Base-by-base conservation (phyloP, 108 stramenopile species). In the Bacterosira constricta region DNA sequence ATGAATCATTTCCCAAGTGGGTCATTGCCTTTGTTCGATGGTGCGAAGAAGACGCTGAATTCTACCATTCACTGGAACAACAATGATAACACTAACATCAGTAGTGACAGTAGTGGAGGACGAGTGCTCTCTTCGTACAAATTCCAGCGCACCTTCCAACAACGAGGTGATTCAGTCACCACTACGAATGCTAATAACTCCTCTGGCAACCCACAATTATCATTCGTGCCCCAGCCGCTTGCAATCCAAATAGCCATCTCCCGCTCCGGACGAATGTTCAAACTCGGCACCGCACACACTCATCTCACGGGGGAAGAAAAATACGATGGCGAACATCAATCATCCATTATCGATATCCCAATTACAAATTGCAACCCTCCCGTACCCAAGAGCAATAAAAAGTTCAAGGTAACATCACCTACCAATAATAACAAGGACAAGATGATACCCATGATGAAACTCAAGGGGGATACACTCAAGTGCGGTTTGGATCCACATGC, bases 401-500 rank as follows among this genome's bases (percentile, higher is more conserved):
- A 23, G 20, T 21, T 50, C 49, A 50, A 23, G 49, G 12, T 15
- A 4, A 4, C 4, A 15, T 15, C 29, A 6, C 15, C 5, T 5
- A 53, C 27, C 6, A 53, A 54, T 13, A 34, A 6, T 13, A n/a
- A 1, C 32, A 6, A 18, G 27, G 34, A 35, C 26, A 23, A 42
- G 41, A n/a, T n/a, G n/a, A 39, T 56, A 13, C 72, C 20, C 1
- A 66, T 79, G 78, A 51, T 66, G 21, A 66, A 47, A 30, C 62
- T 70, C 52, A 71, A 64, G 35, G 78, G 70, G 26, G 78, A 71
- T 20, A 42, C 17, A 11, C 27, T 71, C n/a, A 47, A 56, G 15
- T 71, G 63, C 36, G 78, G 70, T 3, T 0, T 79, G 32, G 58
- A 57, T 1, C 26, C 57, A 0, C 26, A 71, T 53, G 63, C 78